Percentiles rank a stretch among this genome's conserved stretches.
Evolutionary conservation across 1,284 basidiomycete genomes (phyloP).

Genomic region (Golubevia sp.): DNA sequence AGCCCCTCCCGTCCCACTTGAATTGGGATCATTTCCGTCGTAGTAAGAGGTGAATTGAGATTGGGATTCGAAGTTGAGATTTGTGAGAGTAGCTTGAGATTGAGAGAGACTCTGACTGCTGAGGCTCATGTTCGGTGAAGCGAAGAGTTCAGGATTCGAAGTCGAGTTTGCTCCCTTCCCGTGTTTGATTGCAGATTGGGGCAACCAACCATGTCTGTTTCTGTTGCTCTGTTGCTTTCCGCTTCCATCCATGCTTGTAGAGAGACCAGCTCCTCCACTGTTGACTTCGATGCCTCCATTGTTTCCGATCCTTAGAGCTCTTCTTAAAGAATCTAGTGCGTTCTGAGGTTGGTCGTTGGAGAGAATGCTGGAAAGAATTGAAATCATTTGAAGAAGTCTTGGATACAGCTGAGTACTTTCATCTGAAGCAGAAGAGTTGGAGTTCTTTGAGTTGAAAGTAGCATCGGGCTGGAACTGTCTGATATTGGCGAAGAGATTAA

Average conservation of each 20-base stretch:
- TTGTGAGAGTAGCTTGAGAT: too few species aligned
- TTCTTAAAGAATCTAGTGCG: conserved; percentile 35
- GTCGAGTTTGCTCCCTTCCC: conserved; percentile 2
- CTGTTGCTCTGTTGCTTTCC: conserved; percentile 17
- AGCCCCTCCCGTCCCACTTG: too few species aligned
- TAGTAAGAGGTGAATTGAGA: too few species aligned
- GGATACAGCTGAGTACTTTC: conserved; percentile 23
- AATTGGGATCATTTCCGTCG: too few species aligned
- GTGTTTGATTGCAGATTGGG: conserved; percentile 37
- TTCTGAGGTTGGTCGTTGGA: conserved; percentile 41
- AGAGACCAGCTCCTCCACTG: conserved; percentile 9
- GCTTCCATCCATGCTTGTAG: conserved; percentile 4
- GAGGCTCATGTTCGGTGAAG: too few species aligned
- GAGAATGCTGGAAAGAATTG: conserved; percentile 31
- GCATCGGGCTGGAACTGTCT: conserved; percentile 9
- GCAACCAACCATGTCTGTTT: conserved; percentile 38
- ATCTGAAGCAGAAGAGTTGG: too few species aligned
- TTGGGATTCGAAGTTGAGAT: too few species aligned
- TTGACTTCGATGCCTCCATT: conserved; percentile 8
- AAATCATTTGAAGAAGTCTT: conserved; percentile 44
- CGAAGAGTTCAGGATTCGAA: too few species aligned
- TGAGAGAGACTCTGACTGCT: too few species aligned
- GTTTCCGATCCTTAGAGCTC: conserved; percentile 27
- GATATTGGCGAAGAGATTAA: conserved; percentile 27
- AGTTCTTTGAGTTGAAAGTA: too few species aligned